phyloP scores from a whole-genome alignment of 441 rosid species.

The Isatis lusitanica region DNA sequence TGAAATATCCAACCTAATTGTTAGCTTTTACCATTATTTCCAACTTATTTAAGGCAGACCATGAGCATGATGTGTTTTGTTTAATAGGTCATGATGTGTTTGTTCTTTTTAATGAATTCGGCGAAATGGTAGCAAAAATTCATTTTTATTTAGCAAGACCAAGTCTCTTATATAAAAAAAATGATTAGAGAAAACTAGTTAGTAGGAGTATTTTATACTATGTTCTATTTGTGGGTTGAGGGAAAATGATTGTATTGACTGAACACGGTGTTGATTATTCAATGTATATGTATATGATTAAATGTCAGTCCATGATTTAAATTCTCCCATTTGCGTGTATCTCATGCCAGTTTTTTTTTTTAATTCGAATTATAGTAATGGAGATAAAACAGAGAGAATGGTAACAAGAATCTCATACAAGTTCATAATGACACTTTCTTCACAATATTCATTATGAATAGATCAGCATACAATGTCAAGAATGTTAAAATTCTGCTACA shows the following conservation, averaged over 20 bases:
- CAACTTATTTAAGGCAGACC: conserved; percentile 10
- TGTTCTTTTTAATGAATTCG: conserved; percentile 1
- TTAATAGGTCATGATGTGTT: conserved; percentile 17
- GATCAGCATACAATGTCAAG: not conserved
- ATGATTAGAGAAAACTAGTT: not conserved
- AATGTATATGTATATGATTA: not conserved
- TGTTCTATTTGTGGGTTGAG: conserved; percentile 8
- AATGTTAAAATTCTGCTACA: conserved; percentile 13
- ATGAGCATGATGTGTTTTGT: conserved; percentile 14
- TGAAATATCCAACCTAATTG: conserved; percentile 24
- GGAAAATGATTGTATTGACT: not conserved
- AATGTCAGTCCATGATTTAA: not conserved
- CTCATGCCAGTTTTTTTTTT: conserved; percentile 3
- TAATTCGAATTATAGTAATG: not conserved
- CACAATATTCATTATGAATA: conserved; percentile 1
- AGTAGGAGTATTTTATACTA: not conserved
- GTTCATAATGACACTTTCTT: conserved; percentile 12
- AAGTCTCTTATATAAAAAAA: not conserved
- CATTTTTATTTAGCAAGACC: not conserved
- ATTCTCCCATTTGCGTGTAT: not conserved
- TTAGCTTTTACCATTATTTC: conserved; percentile 11
- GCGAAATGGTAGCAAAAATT: not conserved
- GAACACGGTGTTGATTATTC: not conserved
- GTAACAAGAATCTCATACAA: not conserved
- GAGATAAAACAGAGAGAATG: not conserved